Evolutionary conservation across 495 filamentous ascomycete species (phyloP), one percentile per base, ranked within the genome.

Genomic region (Neurospora sp.): DNA sequence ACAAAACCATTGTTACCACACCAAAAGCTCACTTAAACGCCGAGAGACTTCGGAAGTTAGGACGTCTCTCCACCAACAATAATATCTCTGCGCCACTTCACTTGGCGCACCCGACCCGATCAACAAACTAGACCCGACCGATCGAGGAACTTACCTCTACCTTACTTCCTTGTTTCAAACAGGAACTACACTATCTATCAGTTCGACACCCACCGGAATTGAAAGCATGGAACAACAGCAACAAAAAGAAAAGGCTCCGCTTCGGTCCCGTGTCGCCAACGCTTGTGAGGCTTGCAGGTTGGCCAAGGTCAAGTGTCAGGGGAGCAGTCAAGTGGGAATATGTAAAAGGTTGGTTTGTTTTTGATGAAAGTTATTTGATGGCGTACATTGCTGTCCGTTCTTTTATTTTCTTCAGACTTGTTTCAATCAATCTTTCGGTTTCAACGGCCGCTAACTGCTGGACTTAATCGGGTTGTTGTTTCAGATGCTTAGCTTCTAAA

Each of bases 211-310:
- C 53, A 35, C 27, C 27, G 53, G 53, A 59, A 59, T 37, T 37
- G 27, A 14, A 66, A 66, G 16, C 14, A 66, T 66, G 53, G 53
- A 66, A 35, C 53, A 61, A 35, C 53, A 16, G 22, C 53, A 61
- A 35, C 53, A 66, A 66, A 35, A 66, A 66, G 27, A 35, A 18
- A 35, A 35, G 53, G 27, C 6, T 73, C 73, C 38, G 42, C 70
- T 76, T 27, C 76, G 74, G 16, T 71, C 77, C 16, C 74, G 83
- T 70, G 78, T 84, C 69, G 78, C 78, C 41, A 82, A 83, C 72
- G 84, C 84, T 35, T 86, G 84, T 41, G 84, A 85, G 73, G 83
- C 84, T 1, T 86, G 84, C 73, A 77, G 84, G 66, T 78, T 75
- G 18, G 82, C 83, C 41, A 86, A 86, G 75, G 75, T 85, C 3